Percentiles rank a stretch among this genome's conserved stretches.
phyloP scores from a whole-genome alignment of 2,329 filamentous ascomycete genomes.

The Aspergillus versicolor region DNA sequence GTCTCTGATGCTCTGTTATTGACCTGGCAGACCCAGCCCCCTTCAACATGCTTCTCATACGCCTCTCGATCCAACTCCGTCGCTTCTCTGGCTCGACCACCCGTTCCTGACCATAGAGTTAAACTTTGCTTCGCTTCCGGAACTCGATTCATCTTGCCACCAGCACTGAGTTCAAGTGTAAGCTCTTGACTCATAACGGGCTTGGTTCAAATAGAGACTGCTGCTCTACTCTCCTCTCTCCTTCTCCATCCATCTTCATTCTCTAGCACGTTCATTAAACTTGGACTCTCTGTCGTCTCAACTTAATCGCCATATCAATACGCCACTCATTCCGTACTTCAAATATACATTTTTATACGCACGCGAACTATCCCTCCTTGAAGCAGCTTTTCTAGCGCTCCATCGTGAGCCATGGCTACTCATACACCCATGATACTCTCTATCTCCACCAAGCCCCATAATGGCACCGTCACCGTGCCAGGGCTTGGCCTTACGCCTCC shows the following conservation, averaged over 20 bases:
- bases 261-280: neutral
- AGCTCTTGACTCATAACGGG: neutral
- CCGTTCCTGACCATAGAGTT: slow-evolving; percentile 6
- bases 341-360: neutral
- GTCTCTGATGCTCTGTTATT: neutral
- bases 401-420: slow-evolving; percentile 14
- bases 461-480: slow-evolving; percentile 12
- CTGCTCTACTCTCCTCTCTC: neutral
- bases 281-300: neutral
- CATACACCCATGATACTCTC: slow-evolving; percentile 27
- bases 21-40: neutral
- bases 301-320: slow-evolving; percentile 12
- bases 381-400: neutral
- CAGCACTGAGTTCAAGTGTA: neutral
- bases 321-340: slow-evolving; percentile 1
- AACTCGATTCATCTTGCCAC: slow-evolving; percentile 11
- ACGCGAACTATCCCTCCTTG: neutral
- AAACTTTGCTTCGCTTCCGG: neutral
- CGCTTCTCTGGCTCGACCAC: slow-evolving; percentile 1
- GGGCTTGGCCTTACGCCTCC: slow-evolving; percentile 33
- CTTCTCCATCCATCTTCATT: neutral
- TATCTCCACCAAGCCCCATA: slow-evolving; percentile 22
- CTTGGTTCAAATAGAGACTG: too few relatives aligned
- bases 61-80: neutral
- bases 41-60: slow-evolving; percentile 4